A percentile compares a stretch with the other conserved stretches of the same genome.
phyloP scores from a whole-genome alignment of 176 grass and related monocot species.

The Elaeis guineensis region DNA sequence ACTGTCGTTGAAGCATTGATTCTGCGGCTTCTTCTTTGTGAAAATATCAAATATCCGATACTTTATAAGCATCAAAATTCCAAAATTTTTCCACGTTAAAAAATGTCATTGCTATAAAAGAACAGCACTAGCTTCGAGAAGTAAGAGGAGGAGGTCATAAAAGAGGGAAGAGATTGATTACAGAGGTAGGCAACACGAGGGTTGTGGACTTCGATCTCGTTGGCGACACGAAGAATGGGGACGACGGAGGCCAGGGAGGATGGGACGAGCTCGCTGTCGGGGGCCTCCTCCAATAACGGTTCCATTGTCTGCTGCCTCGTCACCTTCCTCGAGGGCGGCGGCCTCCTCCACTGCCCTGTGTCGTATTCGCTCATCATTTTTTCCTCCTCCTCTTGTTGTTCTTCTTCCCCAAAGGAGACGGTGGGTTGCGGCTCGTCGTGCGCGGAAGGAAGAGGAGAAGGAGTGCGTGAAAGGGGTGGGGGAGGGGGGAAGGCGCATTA shows the following conservation, averaged over 20 bases:
- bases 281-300: not conserved
- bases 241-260: conserved; percentile 61
- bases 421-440: not conserved
- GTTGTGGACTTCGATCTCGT: conserved; percentile 74
- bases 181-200: conserved; percentile 85
- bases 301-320: conserved; percentile 13
- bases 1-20: too few species aligned
- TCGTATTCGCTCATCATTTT: conserved; percentile 3
- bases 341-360: not conserved
- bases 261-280: conserved; percentile 80
- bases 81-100: too few species aligned
- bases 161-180: conserved; percentile 12
- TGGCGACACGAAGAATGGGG: conserved; percentile 88
- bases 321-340: conserved; percentile 19
- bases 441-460: not conserved
- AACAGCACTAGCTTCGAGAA: not conserved
- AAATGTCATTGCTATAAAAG: too few species aligned
- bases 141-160: not conserved
- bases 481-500: too few species aligned
- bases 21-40: too few species aligned
- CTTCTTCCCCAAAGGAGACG: not conserved
- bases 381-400: not conserved
- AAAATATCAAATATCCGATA: too few species aligned
- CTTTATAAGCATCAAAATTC: too few species aligned
- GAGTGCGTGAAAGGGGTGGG: not conserved